Conservation (phyloP, 1,284 basidiomycete genomes). For the Leccinum ambiguum region DNA sequence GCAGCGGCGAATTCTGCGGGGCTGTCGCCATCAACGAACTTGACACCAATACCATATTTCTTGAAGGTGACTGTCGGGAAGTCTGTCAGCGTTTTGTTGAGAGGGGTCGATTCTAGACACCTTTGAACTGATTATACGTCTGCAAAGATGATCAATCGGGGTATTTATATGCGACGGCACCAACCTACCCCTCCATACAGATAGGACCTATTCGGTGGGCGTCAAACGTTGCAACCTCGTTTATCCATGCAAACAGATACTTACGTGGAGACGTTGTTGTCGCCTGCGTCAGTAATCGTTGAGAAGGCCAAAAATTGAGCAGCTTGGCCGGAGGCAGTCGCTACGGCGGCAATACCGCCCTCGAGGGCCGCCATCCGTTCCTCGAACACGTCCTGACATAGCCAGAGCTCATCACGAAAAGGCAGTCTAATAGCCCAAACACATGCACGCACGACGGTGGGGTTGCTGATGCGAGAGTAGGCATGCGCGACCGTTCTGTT, state of each 20-base stretch:
- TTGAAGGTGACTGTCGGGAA: slow-evolving; percentile 60
- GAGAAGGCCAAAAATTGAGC: slow-evolving; percentile 79
- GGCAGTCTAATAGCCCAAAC: not conserved
- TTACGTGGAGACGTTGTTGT: slow-evolving; percentile 77
- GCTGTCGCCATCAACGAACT: slow-evolving; percentile 65
- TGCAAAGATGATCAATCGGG: slow-evolving; percentile 20
- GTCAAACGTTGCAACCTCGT: not conserved
- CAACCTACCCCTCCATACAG: slow-evolving; percentile 64
- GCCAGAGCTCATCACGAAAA: not conserved
- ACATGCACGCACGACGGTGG: slow-evolving; percentile 61
- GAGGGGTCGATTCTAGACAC: slow-evolving; percentile 29
- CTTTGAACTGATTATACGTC: slow-evolving; percentile 90
- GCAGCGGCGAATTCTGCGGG: slow-evolving; percentile 68
- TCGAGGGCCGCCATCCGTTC: slow-evolving; percentile 83
- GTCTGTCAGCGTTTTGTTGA: accelerated
- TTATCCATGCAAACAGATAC: slow-evolving; percentile 21
- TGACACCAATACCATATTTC: slow-evolving; percentile 72
- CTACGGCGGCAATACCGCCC: slow-evolving; percentile 77
- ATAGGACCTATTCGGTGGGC: slow-evolving; percentile 35
- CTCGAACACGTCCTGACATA: slow-evolving; percentile 63
- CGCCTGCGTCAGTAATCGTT: slow-evolving; percentile 63
- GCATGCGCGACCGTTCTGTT: slow-evolving; percentile 63
- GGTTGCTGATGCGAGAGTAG: slow-evolving; percentile 79
- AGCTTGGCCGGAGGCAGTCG: slow-evolving; percentile 74
- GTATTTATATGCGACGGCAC: not conserved